Evolutionary conservation across 768 basidiomycete genomes (phyloP).

Genomic region (Botryobasidium botryosum): DNA sequence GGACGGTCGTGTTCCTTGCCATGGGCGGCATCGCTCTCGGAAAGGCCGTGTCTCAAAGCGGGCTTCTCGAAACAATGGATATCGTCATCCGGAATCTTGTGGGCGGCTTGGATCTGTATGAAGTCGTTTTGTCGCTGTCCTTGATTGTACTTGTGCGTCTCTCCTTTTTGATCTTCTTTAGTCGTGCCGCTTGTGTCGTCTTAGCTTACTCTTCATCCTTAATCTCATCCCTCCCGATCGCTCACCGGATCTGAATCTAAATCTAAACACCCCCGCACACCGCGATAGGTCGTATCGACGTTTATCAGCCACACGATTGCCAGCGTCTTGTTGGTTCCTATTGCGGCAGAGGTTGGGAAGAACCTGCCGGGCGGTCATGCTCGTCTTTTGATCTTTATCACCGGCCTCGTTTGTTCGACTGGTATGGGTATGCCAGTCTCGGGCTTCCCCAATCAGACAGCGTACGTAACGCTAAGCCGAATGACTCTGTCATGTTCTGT

Average conservation of each 20-base stretch:
- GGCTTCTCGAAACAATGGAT: conserved; percentile 69
- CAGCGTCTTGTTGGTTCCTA: conserved; percentile 89
- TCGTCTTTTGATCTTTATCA: conserved; percentile 83
- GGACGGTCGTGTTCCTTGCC: conserved; percentile 89
- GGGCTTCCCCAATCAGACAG: conserved; percentile 97
- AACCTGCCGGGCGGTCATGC: conserved; percentile 48
- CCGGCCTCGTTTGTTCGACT: conserved; percentile 78
- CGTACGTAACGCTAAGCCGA: conserved; percentile 36
- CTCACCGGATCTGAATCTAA: too few relatives aligned
- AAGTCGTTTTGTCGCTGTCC: conserved; percentile 54
- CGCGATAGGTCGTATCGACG: conserved; percentile 77
- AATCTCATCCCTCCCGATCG: too few relatives aligned
- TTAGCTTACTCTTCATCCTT: background rate
- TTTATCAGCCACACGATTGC: conserved; percentile 98
- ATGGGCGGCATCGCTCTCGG: conserved; percentile 98
- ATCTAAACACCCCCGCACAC: too few relatives aligned
- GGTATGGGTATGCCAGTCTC: conserved; percentile 99
- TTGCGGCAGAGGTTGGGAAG: conserved; percentile 79
- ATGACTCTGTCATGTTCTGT: background rate
- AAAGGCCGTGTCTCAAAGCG: conserved; percentile 80
- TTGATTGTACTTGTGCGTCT: conserved; percentile 46
- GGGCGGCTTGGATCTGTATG: conserved; percentile 43
- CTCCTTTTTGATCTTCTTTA: conserved; percentile 18
- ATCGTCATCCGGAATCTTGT: conserved; percentile 39
- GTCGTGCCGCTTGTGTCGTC: background rate